Percentiles rank a stretch among this genome's conserved stretches.
These are phyloP conservation scores for Nicotiana sylvestris DNA, from an alignment of 257 asterid genomes.

Conservation along the genomic window DNA sequence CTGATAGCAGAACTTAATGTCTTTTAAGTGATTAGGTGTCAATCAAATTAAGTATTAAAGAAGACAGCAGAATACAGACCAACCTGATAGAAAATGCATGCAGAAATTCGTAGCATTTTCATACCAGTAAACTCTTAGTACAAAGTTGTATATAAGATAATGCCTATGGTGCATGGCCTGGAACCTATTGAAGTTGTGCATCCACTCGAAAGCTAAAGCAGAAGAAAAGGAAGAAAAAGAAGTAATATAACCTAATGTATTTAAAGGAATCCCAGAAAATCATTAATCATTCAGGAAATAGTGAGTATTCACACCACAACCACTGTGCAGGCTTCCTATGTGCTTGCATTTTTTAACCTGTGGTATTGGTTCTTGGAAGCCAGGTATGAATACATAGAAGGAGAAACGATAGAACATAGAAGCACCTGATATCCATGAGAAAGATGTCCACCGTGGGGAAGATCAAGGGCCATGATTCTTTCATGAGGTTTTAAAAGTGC, in stretches of 20 bases:
- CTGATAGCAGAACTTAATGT: not conserved
- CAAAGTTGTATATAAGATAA: not conserved
- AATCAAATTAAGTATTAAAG: not conserved
- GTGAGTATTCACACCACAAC: not conserved
- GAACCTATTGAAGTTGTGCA: not conserved
- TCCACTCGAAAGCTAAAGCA: not conserved
- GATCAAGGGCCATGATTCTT: constrained; percentile 98
- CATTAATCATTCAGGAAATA: not conserved
- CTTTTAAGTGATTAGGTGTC: not conserved
- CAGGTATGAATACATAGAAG: not conserved
- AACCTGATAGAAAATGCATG: not conserved
- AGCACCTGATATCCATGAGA: constrained; percentile 98
- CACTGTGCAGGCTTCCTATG: not conserved
- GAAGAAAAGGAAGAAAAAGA: not conserved
- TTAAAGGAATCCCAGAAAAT: not conserved
- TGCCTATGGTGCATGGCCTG: not conserved
- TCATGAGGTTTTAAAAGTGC: constrained; percentile 92
- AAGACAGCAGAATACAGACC: not conserved
- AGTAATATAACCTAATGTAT: not conserved
- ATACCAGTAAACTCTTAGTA: not conserved
- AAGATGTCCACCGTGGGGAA: constrained; percentile 97
- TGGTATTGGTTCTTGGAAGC: not conserved
- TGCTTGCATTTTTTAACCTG: not conserved
- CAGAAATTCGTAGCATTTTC: not conserved
- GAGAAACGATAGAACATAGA: not conserved